Percentiles rank a stretch among this genome's conserved stretches.
Evolutionary conservation across 139 green algal species (phyloP).

Genomic region (Zygnema circumcarinatum): DNA sequence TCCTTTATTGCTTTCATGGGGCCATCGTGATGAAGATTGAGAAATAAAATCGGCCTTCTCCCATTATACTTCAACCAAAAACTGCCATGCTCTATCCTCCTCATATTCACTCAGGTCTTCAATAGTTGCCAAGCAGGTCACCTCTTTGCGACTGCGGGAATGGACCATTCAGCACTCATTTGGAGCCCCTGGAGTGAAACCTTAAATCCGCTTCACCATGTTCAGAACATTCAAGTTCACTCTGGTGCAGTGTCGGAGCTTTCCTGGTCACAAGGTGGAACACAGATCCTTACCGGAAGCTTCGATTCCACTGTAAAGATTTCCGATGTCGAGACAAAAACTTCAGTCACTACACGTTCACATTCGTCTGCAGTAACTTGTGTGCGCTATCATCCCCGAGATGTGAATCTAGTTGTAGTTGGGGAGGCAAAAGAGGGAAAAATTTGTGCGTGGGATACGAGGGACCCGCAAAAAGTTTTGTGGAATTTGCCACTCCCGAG

Average conservation of each 20-base stretch:
- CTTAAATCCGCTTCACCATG: background rate
- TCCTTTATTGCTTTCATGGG: too few relatives aligned
- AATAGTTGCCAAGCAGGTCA: constrained; percentile 8
- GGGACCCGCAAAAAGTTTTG: background rate
- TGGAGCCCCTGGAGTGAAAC: constrained; percentile 9
- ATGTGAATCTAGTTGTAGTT: background rate
- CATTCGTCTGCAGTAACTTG: background rate
- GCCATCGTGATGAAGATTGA: too few relatives aligned
- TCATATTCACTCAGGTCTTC: too few relatives aligned
- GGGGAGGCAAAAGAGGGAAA: background rate
- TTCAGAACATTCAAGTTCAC: background rate
- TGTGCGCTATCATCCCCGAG: background rate
- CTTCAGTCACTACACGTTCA: background rate
- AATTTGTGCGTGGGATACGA: constrained; percentile 1
- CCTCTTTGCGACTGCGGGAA: constrained; percentile 19
- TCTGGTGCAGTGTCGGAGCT: constrained; percentile 3
- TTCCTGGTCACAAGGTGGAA: background rate
- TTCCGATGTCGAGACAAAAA: constrained; percentile 26
- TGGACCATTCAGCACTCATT: constrained; percentile 13
- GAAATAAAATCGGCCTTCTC: too few relatives aligned
- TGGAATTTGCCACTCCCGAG: background rate
- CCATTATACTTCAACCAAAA: too few relatives aligned
- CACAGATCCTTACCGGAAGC: constrained; percentile 8
- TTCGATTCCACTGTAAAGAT: constrained; percentile 28
- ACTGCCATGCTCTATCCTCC: too few relatives aligned